A percentile compares a stretch with the other conserved stretches of the same genome.
These are phyloP conservation scores for Smittium culicis DNA, from an alignment of 371 early-diverging fungal species.

Conservation along the genomic window DNA sequence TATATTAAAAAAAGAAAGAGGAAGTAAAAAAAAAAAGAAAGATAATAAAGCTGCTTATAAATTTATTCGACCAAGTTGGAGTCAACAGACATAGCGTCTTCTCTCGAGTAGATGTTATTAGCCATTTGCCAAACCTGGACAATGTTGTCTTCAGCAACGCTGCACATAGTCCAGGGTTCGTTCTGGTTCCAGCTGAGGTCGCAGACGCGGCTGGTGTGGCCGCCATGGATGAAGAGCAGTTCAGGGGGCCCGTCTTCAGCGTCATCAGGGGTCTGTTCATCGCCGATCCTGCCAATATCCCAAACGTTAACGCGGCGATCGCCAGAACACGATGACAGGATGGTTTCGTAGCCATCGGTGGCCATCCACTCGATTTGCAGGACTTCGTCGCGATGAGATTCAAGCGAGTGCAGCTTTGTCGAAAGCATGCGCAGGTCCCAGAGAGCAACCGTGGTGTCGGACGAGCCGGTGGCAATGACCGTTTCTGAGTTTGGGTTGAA, in stretches of 20 bases:
- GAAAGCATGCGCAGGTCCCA: conserved; percentile 94
- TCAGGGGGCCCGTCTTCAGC: conserved; percentile 98
- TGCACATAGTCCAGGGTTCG: conserved; percentile 89
- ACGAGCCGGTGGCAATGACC: conserved; percentile 88
- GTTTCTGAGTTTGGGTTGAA: conserved; percentile 81
- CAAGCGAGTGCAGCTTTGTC: conserved; percentile 64
- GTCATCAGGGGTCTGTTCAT: conserved; percentile 90
- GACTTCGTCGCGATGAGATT: conserved; percentile 84
- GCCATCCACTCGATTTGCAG: conserved; percentile 74
- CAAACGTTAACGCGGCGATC: conserved; percentile 93
- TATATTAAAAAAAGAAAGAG: too few relatives aligned
- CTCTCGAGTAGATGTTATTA: conserved; percentile 33
- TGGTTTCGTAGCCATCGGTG: conserved; percentile 77
- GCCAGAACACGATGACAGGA: conserved; percentile 79
- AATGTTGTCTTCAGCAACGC: conserved; percentile 91
- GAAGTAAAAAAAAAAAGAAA: too few relatives aligned
- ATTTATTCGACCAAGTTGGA: background rate
- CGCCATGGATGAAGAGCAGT: conserved; percentile 96
- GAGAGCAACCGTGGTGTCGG: conserved; percentile 82
- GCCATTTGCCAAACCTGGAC: conserved; percentile 98
- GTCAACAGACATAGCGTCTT: background rate
- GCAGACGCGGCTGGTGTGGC: conserved; percentile 92
- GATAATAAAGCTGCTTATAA: too few relatives aligned
- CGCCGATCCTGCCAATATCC: conserved; percentile 89
- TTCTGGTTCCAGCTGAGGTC: conserved; percentile 95